Conservation (phyloP, 208 protist species). For the Kentomonas sorsogonicus region DNA sequence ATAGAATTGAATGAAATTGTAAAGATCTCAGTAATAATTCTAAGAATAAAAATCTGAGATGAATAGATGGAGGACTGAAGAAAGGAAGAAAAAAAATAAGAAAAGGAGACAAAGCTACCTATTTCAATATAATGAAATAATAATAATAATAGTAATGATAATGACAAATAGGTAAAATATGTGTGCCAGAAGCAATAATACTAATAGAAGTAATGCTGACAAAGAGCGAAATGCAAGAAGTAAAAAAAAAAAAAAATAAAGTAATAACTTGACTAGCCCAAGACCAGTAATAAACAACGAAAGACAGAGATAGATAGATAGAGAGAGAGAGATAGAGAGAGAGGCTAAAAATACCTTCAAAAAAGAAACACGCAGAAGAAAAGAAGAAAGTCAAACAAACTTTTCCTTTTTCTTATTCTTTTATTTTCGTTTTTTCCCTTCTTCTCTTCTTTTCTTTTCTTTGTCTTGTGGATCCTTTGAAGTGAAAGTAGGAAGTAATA, state of each 20-base stretch:
- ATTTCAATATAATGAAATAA: not conserved
- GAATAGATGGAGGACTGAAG: slow-evolving; percentile 4
- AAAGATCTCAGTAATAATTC: not conserved
- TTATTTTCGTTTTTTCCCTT: too few relatives aligned
- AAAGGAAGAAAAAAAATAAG: slow-evolving; percentile 6
- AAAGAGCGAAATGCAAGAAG: slow-evolving; percentile 1
- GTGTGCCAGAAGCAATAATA: slow-evolving; percentile 10
- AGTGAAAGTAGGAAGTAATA: too few relatives aligned
- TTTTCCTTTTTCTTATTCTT: too few relatives aligned
- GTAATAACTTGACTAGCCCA: not conserved
- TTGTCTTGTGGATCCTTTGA: too few relatives aligned
- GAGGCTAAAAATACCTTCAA: not conserved
- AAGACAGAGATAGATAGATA: not conserved
- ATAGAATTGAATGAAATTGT: not conserved
- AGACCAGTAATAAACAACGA: not conserved
- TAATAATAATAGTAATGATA: slow-evolving; percentile 7
- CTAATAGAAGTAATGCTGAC: not conserved
- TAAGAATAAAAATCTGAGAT: not conserved
- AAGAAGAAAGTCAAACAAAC: too few relatives aligned
- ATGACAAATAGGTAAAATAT: not conserved
- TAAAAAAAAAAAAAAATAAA: slow-evolving; percentile 7
- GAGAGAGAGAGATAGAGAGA: not conserved
- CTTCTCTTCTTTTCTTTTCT: too few relatives aligned
- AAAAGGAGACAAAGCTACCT: slow-evolving; percentile 11
- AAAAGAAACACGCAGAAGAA: not conserved